A percentile compares a stretch with the other conserved stretches of the same genome.
Conservation (phyloP, 1,139 yeast species). For the Torulaspora pretoriensis region DNA sequence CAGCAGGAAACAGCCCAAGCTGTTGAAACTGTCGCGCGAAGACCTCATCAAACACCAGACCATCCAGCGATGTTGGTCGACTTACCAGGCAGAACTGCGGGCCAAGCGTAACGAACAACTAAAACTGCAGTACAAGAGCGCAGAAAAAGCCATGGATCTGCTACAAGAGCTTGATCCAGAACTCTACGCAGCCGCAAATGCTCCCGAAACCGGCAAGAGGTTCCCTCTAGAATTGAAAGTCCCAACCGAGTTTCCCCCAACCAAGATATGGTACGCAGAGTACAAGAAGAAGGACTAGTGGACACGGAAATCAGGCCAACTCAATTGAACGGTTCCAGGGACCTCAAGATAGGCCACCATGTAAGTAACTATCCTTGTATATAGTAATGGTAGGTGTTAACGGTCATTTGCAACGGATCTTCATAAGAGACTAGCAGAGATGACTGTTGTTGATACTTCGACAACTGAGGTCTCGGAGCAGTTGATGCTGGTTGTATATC, state of each 20-base stretch:
- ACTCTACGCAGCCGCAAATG: slow-evolving; percentile 38
- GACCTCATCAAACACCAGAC: slow-evolving; percentile 83
- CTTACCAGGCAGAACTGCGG: slow-evolving; percentile 50
- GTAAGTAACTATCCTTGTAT: slow-evolving; percentile 2
- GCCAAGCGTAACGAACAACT: slow-evolving; percentile 46
- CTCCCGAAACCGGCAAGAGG: slow-evolving; percentile 39
- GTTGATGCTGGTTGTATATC: background rate
- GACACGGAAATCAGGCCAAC: background rate
- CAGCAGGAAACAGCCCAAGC: slow-evolving; percentile 79
- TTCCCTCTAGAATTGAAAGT: slow-evolving; percentile 78
- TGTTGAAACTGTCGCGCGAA: slow-evolving; percentile 70
- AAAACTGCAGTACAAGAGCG: slow-evolving; percentile 60
- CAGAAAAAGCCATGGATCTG: slow-evolving; percentile 70
- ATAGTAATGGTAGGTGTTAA: background rate
- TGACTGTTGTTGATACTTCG: background rate
- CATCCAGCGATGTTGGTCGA: slow-evolving; percentile 78
- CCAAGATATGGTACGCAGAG: slow-evolving; percentile 72
- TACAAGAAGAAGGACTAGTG: slow-evolving; percentile 31
- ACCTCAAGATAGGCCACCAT: slow-evolving; percentile 1
- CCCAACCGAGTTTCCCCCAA: slow-evolving; percentile 92
- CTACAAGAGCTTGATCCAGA: slow-evolving; percentile 44
- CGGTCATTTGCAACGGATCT: slow-evolving; percentile 6
- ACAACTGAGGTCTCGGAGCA: background rate
- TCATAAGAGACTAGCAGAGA: background rate
- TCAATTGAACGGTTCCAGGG: background rate